Conservation (phyloP, 495 filamentous ascomycete species). For the Talaromyces nanjingensis region DNA sequence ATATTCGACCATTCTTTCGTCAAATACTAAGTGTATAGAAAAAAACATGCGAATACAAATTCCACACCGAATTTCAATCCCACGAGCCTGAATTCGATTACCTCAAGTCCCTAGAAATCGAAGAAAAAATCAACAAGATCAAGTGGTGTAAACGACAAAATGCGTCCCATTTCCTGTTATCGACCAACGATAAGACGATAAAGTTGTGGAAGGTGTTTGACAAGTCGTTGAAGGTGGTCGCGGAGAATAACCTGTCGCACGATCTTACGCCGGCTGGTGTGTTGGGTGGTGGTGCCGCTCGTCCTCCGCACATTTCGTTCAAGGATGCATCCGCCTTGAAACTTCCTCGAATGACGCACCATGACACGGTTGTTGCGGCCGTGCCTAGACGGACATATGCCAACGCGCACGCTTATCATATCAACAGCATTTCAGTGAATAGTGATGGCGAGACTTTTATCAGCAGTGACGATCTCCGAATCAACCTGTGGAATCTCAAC, state of each 20-base stretch:
- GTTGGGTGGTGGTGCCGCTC: constrained; percentile 64
- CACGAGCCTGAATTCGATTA: constrained; percentile 99
- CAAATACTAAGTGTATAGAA: constrained; percentile 36
- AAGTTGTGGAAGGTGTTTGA: constrained; percentile 99
- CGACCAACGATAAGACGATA: constrained; percentile 99
- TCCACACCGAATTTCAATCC: constrained; percentile 99
- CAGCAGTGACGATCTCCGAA: constrained; percentile 92
- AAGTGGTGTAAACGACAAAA: constrained; percentile 99
- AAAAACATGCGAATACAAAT: constrained; percentile 99
- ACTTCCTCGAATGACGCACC: constrained; percentile 90
- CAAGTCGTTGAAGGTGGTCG: constrained; percentile 97
- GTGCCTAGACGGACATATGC: constrained; percentile 94
- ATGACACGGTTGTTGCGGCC: constrained; percentile 96
- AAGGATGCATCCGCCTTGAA: constrained; percentile 76
- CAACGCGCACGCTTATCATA: constrained; percentile 98
- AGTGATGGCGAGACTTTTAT: constrained; percentile 99
- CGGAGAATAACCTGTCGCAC: constrained; percentile 95
- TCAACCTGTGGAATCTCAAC: constrained; percentile 98
- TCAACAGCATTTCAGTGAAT: constrained; percentile 99
- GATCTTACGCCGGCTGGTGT: constrained; percentile 79
- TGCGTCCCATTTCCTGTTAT: constrained; percentile 95
- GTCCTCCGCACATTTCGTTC: constrained; percentile 67
- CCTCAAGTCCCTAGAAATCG: constrained; percentile 96
- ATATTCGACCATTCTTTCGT: background rate
- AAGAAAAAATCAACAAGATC: constrained; percentile 99